Conservation (phyloP, 495 filamentous ascomycete genomes). For the Penicillium roqueforti region DNA sequence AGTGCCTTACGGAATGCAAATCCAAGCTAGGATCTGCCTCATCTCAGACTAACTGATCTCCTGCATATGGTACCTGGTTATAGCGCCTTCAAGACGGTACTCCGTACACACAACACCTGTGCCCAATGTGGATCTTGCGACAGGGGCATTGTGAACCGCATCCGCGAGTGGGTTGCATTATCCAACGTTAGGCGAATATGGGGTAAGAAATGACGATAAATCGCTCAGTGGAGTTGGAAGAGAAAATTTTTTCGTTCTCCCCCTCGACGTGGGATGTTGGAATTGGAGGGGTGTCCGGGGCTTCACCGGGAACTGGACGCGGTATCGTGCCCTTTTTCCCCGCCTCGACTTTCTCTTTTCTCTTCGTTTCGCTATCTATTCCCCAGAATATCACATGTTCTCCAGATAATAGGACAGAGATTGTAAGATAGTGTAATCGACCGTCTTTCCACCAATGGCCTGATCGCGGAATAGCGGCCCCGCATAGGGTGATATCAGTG, state of each 20-base stretch:
- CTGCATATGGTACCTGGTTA: constrained; percentile 6
- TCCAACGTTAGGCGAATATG: constrained; percentile 12
- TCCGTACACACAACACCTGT: too few species aligned
- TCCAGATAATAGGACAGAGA: neutral
- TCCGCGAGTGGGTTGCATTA: neutral
- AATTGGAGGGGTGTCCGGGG: neutral
- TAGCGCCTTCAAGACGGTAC: neutral
- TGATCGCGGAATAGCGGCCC: constrained; percentile 31
- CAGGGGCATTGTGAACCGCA: constrained; percentile 1
- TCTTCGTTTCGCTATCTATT: neutral
- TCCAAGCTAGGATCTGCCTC: neutral
- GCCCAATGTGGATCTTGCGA: constrained; percentile 3
- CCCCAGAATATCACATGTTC: constrained; percentile 9
- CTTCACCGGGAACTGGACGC: constrained; percentile 28
- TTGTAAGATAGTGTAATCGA: neutral
- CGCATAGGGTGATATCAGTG: constrained; percentile 41
- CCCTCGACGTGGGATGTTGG: neutral
- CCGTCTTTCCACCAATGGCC: constrained; percentile 9
- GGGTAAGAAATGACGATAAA: constrained; percentile 15
- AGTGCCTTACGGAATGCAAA: neutral
- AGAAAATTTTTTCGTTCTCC: neutral
- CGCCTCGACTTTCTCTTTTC: neutral
- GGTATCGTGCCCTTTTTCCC: constrained; percentile 2
- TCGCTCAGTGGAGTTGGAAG: constrained; percentile 11
- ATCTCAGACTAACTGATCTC: constrained; percentile 4